Conservation (phyloP, 306 rosid genomes). For the Rosa multiflora region DNA sequence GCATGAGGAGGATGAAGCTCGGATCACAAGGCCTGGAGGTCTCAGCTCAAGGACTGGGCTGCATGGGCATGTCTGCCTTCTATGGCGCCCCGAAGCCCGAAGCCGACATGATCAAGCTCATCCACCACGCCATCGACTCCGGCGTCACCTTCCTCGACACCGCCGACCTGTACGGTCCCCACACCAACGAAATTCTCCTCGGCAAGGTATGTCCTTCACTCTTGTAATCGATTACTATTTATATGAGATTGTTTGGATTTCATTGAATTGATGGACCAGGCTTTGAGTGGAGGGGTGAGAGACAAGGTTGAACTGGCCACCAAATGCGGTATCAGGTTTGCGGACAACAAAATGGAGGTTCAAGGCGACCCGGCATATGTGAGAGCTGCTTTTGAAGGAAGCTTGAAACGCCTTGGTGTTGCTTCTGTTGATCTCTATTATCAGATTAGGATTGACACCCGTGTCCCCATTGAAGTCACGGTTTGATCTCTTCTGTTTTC, state of each 20-base stretch:
- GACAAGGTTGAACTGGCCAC: slow-evolving; percentile 60
- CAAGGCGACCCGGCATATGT: slow-evolving; percentile 65
- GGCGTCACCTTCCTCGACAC: slow-evolving; percentile 75
- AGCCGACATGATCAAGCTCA: slow-evolving; percentile 59
- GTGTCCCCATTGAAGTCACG: slow-evolving; percentile 73
- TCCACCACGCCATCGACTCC: slow-evolving; percentile 50
- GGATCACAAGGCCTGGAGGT: slow-evolving; percentile 2
- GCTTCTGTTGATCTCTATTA: slow-evolving; percentile 73
- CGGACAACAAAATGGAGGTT: slow-evolving; percentile 26
- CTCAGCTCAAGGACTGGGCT: slow-evolving; percentile 65
- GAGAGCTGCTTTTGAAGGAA: slow-evolving; percentile 64
- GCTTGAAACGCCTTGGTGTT: slow-evolving; percentile 62
- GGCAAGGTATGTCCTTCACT: slow-evolving; percentile 36
- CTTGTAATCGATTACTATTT: neutral
- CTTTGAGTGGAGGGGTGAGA: slow-evolving; percentile 41
- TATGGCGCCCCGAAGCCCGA: slow-evolving; percentile 68
- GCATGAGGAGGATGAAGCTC: neutral
- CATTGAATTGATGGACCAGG: slow-evolving; percentile 17
- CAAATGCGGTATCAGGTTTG: slow-evolving; percentile 39
- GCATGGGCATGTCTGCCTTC: slow-evolving; percentile 68
- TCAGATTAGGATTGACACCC: slow-evolving; percentile 62
- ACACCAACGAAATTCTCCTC: slow-evolving; percentile 57
- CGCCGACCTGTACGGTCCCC: slow-evolving; percentile 57
- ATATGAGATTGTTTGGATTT: neutral
- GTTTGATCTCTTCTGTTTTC: slow-evolving; percentile 21